These are phyloP conservation scores for Pontederia crassipes DNA, from an alignment of 176 grass and related monocot genomes.

Conservation along the genomic window DNA sequence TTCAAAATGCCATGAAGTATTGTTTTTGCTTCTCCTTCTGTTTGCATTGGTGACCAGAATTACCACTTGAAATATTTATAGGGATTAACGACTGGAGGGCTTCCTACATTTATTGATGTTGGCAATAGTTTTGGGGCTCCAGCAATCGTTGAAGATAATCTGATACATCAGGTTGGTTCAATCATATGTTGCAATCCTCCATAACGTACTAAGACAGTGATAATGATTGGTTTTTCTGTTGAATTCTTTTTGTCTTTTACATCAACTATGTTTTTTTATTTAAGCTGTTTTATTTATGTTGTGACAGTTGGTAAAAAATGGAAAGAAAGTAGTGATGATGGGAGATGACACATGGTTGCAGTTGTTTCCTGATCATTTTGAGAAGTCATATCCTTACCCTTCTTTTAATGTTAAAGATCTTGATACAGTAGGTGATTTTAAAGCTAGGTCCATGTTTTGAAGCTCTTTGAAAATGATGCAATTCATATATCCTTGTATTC, in stretches of 20 bases:
- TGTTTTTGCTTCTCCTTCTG: neutral
- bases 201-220: neutral
- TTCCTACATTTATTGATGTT: slow-evolving; percentile 96
- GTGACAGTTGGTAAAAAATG: slow-evolving; percentile 57
- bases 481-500: neutral
- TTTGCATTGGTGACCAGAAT: neutral
- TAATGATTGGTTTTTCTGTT: neutral
- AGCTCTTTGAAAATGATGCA: slow-evolving; percentile 5
- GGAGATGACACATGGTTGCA: slow-evolving; percentile 96
- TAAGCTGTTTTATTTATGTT: slow-evolving; percentile 12
- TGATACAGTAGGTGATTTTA: slow-evolving; percentile 51
- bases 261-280: neutral
- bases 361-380: slow-evolving; percentile 88
- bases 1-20: neutral
- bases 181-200: slow-evolving; percentile 9
- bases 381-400: slow-evolving; percentile 82
- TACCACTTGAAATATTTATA: slow-evolving; percentile 17
- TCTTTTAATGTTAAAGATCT: slow-evolving; percentile 99
- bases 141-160: slow-evolving; percentile 91
- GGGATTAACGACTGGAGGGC: slow-evolving; percentile 83
- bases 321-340: slow-evolving; percentile 92
- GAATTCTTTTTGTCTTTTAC: slow-evolving; percentile 1
- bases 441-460: slow-evolving; percentile 4
- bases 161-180: slow-evolving; percentile 81
- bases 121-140: slow-evolving; percentile 93